Conservation (phyloP, 1,284 basidiomycete genomes). For the Leccinum angustisporum region DNA sequence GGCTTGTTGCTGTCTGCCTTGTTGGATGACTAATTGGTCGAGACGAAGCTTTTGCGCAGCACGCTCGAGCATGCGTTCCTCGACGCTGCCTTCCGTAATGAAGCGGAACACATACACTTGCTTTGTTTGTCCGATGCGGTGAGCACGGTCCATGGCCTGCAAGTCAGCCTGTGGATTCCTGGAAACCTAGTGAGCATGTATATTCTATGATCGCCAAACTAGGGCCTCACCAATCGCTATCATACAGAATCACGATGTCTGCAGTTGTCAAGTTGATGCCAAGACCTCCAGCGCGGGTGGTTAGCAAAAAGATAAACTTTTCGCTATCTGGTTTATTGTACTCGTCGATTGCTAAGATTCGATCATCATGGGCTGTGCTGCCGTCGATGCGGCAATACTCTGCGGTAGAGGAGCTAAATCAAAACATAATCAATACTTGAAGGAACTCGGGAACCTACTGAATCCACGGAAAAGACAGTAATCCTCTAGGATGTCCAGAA, state of each 20-base stretch:
- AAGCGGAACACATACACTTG: constrained; percentile 99
- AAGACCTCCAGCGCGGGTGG: constrained; percentile 96
- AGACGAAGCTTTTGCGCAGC: constrained; percentile 96
- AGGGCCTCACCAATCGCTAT: constrained; percentile 80
- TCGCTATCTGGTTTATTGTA: constrained; percentile 96
- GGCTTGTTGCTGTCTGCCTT: constrained; percentile 75
- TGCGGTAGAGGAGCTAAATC: constrained; percentile 31
- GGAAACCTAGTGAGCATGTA: neutral
- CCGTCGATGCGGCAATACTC: constrained; percentile 99
- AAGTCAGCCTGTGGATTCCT: constrained; percentile 99
- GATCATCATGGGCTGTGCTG: constrained; percentile 93
- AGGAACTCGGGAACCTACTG: constrained; percentile 53
- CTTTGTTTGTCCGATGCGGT: constrained; percentile 98
- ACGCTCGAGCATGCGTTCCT: constrained; percentile 95
- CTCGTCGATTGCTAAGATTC: constrained; percentile 94
- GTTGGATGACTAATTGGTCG: constrained; percentile 98
- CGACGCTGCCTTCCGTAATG: constrained; percentile 95
- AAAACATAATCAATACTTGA: neutral
- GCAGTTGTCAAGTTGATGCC: constrained; percentile 97
- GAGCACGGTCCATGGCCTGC: constrained; percentile 99
- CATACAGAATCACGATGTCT: constrained; percentile 96
- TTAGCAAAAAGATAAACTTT: constrained; percentile 96
- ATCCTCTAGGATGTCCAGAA: constrained; percentile 93
- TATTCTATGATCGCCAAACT: neutral
- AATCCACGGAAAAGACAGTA: constrained; percentile 93